Percentiles rank a stretch among this genome's conserved stretches.
Evolutionary conservation across 352 stramenopile species (phyloP).

Genomic region (Globisporangium okanoganense): DNA sequence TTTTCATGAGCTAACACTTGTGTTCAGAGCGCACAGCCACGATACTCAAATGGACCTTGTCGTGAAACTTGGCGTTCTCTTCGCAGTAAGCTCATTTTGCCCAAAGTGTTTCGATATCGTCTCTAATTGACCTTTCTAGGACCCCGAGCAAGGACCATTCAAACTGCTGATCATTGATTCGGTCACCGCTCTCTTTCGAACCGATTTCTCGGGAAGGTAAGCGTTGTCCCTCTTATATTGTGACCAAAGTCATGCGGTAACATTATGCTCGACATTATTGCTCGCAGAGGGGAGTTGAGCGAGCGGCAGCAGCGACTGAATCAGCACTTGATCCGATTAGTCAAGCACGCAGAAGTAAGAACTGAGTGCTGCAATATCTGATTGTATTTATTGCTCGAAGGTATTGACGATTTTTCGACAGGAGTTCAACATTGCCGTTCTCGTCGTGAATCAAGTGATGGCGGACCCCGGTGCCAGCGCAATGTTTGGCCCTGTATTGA

Average conservation of each 20-base stretch:
- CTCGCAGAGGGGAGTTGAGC: conserved; percentile 40
- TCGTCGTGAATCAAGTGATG: conserved; percentile 92
- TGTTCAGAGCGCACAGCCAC: conserved; percentile 76
- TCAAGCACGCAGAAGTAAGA: conserved; percentile 69
- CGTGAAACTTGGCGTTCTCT: conserved; percentile 64
- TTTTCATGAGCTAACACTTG: not conserved
- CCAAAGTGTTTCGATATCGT: not conserved
- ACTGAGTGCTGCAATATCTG: not conserved
- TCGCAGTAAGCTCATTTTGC: conserved; percentile 41
- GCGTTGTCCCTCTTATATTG: not conserved
- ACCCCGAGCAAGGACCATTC: conserved; percentile 71
- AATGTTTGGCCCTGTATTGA: conserved; percentile 84
- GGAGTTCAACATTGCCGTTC: conserved; percentile 93
- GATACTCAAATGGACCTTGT: conserved; percentile 89
- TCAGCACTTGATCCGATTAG: conserved; percentile 82
- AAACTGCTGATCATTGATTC: conserved; percentile 89
- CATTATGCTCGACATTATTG: not conserved
- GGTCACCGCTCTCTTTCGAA: conserved; percentile 88
- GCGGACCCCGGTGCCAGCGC: conserved; percentile 77
- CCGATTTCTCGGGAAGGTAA: conserved; percentile 82
- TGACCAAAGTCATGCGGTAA: not conserved
- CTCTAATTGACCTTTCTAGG: conserved; percentile 20
- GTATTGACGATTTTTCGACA: conserved; percentile 26
- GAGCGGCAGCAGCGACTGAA: conserved; percentile 90
- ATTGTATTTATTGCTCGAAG: not conserved